Percentiles rank a stretch among this genome's conserved stretches.
Evolutionary conservation across 2,329 filamentous ascomycete genomes (phyloP).

Genomic region (Colletotrichum chrysophilum): DNA sequence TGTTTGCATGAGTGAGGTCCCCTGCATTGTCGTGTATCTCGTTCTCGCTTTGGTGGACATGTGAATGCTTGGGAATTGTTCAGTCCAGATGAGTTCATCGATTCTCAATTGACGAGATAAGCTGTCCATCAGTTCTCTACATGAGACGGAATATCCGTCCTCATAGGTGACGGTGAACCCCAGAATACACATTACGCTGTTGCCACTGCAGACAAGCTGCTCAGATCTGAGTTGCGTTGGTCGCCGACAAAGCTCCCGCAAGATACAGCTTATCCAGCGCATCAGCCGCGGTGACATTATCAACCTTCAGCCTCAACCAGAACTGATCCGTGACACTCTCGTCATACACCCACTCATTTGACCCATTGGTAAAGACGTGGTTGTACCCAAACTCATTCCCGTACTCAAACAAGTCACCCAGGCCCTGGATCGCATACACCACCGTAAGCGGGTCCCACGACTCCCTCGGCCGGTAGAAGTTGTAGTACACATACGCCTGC

Average conservation of each 20-base stretch:
- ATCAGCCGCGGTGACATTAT: constrained; percentile 31
- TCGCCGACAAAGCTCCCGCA: constrained; percentile 23
- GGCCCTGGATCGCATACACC: constrained; percentile 42
- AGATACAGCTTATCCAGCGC: constrained; percentile 34
- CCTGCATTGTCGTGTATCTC: background rate
- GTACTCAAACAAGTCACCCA: constrained; percentile 39
- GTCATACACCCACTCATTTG: constrained; percentile 49
- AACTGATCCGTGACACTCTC: constrained; percentile 38
- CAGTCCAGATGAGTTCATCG: background rate
- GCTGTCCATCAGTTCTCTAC: background rate
- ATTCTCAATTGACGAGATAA: background rate
- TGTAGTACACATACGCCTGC: constrained; percentile 45
- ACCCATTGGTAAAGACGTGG: constrained; percentile 40
- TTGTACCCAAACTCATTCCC: constrained; percentile 46
- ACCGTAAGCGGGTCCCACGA: constrained; percentile 50
- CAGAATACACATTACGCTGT: background rate
- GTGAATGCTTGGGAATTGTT: background rate
- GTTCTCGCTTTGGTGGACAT: background rate
- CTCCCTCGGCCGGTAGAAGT: constrained; percentile 34
- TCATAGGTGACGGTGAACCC: background rate
- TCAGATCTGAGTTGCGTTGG: background rate
- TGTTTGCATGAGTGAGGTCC: background rate
- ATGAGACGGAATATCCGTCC: background rate
- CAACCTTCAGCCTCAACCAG: constrained; percentile 40
- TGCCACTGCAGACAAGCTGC: fast-evolving